Conservation (phyloP, 1,284 basidiomycete genomes). For the Farysia itapuensis region DNA sequence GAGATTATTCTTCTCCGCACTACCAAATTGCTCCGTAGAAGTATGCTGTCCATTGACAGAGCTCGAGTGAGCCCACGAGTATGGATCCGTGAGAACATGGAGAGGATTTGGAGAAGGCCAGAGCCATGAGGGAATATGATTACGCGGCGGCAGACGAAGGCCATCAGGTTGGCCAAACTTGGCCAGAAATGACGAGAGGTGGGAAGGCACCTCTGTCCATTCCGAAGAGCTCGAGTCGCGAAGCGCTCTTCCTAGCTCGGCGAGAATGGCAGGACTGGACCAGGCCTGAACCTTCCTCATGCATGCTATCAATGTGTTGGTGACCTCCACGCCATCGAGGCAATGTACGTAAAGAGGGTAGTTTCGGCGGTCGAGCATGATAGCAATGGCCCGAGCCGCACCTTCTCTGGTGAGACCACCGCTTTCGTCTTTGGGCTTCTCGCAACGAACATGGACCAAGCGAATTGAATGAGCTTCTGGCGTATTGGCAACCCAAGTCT, state of each 20-base stretch:
- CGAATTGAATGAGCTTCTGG: slow-evolving; percentile 13
- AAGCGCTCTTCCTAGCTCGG: slow-evolving; percentile 45
- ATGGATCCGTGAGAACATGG: slow-evolving; percentile 17
- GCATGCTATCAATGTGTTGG: slow-evolving; percentile 49
- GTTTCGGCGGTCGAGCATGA: slow-evolving; percentile 46
- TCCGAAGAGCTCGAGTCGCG: slow-evolving; percentile 40
- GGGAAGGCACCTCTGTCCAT: slow-evolving; percentile 39
- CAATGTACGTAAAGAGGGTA: slow-evolving; percentile 56
- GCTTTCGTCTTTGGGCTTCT: slow-evolving; percentile 57
- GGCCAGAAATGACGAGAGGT: slow-evolving; percentile 43
- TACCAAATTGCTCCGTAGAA: too few relatives aligned
- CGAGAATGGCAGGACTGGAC: slow-evolving; percentile 34
- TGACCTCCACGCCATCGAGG: slow-evolving; percentile 54
- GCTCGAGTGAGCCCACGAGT: slow-evolving; percentile 20
- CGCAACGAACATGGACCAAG: slow-evolving; percentile 48
- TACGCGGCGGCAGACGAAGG: slow-evolving; percentile 38
- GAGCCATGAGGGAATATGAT: slow-evolving; percentile 44
- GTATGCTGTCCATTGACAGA: too few relatives aligned
- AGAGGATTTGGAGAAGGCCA: slow-evolving; percentile 40
- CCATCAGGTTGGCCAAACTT: slow-evolving; percentile 54
- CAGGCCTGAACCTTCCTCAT: slow-evolving; percentile 56
- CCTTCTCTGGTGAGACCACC: slow-evolving; percentile 50
- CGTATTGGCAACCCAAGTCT: slow-evolving; percentile 30
- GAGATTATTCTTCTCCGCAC: too few relatives aligned
- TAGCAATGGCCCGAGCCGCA: slow-evolving; percentile 42